Conservation (phyloP, 371 early-diverging fungal species). For the Mortierella sp. region DNA sequence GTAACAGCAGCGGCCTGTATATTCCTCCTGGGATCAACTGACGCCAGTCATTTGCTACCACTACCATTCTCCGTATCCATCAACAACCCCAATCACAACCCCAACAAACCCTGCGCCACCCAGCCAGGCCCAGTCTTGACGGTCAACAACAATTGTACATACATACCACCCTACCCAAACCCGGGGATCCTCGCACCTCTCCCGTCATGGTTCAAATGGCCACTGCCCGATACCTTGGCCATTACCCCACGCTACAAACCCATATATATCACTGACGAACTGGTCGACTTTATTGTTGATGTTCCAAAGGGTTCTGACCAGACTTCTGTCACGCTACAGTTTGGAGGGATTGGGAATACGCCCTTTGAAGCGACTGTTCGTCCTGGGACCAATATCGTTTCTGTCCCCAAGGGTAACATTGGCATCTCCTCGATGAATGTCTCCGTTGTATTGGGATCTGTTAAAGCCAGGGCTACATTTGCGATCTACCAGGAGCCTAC, state of each 20-base stretch:
- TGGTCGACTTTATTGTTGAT: conserved; percentile 9
- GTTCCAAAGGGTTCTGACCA: background rate
- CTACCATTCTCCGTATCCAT: background rate
- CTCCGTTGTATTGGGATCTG: background rate
- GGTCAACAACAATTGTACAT: background rate
- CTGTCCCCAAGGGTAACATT: background rate
- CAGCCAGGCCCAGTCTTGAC: background rate
- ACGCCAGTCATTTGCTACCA: background rate
- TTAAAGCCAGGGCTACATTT: background rate
- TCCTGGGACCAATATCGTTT: background rate
- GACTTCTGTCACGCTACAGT: background rate
- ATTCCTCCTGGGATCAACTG: background rate
- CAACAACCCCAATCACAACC: background rate
- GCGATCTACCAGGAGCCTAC: background rate
- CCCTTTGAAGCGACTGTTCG: background rate
- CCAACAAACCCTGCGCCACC: background rate
- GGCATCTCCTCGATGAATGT: background rate
- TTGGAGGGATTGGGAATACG: background rate
- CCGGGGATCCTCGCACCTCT: background rate
- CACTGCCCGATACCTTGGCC: conserved; percentile 4
- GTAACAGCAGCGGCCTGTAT: background rate
- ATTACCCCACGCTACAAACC: conserved; percentile 12
- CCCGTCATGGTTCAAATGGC: background rate
- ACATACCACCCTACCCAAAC: background rate
- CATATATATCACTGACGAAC: background rate